These are phyloP conservation scores for Peniophora sp. DNA, from an alignment of 1,284 basidiomycete genomes.

Conservation along the genomic window DNA sequence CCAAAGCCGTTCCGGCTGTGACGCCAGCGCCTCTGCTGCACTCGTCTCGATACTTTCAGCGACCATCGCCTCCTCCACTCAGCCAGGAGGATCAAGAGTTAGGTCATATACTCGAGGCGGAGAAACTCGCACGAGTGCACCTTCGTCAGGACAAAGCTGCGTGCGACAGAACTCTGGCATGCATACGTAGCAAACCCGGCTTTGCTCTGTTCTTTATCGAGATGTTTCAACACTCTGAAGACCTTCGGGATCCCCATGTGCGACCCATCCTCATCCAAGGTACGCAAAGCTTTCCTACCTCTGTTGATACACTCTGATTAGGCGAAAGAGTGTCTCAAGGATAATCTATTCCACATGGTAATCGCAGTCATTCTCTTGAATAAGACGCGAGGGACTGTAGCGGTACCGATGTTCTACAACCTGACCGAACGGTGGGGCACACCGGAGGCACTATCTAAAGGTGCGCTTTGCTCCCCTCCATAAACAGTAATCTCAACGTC, in stretches of 20 bases:
- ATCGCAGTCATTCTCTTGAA: conserved; percentile 48
- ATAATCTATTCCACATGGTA: conserved; percentile 48
- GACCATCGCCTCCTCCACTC: too few species aligned
- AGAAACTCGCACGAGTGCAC: too few species aligned
- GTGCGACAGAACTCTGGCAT: not conserved
- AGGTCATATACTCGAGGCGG: too few species aligned
- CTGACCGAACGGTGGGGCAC: conserved; percentile 46
- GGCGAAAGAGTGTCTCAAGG: conserved; percentile 32
- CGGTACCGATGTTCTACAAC: conserved; percentile 48
- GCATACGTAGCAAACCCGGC: not conserved
- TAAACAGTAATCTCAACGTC: not conserved
- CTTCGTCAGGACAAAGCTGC: too few species aligned
- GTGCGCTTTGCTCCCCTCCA: conserved; percentile 20
- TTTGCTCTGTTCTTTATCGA: not conserved
- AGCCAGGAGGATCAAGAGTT: too few species aligned
- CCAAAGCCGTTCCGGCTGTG: too few species aligned
- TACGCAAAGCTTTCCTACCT: conserved; percentile 7
- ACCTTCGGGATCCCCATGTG: conserved; percentile 8
- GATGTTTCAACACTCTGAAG: not conserved
- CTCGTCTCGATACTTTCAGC: too few species aligned
- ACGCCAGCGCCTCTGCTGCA: too few species aligned
- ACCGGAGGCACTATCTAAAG: conserved; percentile 39
- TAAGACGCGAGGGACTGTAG: conserved; percentile 42
- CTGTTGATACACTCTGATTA: not conserved
- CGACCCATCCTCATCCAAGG: conserved; percentile 40